Evolutionary conservation across 176 grass and related monocot genomes (phyloP).

Genomic region (Neostapfia colusana): DNA sequence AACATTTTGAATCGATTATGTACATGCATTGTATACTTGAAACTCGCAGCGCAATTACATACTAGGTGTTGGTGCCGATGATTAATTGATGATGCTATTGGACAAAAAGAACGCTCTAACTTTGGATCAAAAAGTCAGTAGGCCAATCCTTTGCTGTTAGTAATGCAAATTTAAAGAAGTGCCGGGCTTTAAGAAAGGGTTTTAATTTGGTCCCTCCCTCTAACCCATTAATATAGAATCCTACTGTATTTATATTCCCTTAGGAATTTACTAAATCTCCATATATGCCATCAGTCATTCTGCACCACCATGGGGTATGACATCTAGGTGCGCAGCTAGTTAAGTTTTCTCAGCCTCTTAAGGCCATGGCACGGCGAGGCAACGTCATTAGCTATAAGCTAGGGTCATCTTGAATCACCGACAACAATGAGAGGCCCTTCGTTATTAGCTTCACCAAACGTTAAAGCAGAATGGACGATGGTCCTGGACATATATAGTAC

Average conservation of each 20-base stretch:
- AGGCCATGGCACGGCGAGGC: too few species aligned
- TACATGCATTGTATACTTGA: neutral
- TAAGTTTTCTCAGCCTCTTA: too few species aligned
- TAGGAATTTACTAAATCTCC: neutral
- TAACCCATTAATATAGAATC: slow-evolving; percentile 25
- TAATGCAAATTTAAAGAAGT: slow-evolving; percentile 22
- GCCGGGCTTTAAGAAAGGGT: neutral
- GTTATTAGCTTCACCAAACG: slow-evolving; percentile 31
- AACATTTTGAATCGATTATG: too few species aligned
- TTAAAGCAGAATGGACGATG: neutral
- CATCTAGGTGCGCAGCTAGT: neutral
- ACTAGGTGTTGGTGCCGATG: slow-evolving; percentile 16
- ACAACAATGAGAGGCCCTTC: neutral
- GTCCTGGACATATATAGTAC: neutral
- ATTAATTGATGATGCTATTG: slow-evolving; percentile 38
- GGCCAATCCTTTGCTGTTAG: slow-evolving; percentile 33
- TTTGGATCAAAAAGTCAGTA: slow-evolving; percentile 38
- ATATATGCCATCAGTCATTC: neutral
- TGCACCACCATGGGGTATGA: slow-evolving; percentile 10
- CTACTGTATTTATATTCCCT: neutral
- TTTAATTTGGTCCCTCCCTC: neutral
- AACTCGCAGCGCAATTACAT: neutral
- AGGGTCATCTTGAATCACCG: neutral
- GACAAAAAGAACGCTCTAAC: slow-evolving; percentile 29
- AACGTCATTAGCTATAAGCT: neutral